Evolutionary conservation across 345 rosid genomes (phyloP).

Genomic region (Orychophragmus violaceus): DNA sequence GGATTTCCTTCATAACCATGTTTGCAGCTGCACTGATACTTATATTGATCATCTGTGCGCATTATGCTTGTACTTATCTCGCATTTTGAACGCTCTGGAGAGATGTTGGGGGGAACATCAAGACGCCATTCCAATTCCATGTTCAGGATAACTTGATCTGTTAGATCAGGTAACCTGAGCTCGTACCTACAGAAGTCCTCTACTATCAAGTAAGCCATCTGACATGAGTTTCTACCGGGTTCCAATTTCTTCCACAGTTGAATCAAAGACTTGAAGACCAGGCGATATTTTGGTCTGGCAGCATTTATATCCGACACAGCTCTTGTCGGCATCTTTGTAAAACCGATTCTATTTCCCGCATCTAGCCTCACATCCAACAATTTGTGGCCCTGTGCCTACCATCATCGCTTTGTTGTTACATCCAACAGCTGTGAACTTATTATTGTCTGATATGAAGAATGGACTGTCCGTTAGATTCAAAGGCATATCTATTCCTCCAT

Average conservation of each 20-base stretch:
- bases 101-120: background rate
- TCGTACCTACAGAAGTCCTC: too few species aligned
- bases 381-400: background rate
- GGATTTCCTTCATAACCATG: slow-evolving; percentile 35
- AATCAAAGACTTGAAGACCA: background rate
- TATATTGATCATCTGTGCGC: too few species aligned
- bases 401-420: slow-evolving; percentile 21
- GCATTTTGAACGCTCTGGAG: too few species aligned
- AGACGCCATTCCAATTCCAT: slow-evolving; percentile 31
- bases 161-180: background rate
- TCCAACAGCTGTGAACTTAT: slow-evolving; percentile 33
- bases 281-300: slow-evolving; percentile 28
- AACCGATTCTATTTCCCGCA: too few species aligned
- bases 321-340: too few species aligned
- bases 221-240: background rate
- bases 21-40: slow-evolving; percentile 23
- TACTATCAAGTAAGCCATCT: background rate
- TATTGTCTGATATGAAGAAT: slow-evolving; percentile 7
- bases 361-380: slow-evolving; percentile 30
- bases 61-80: too few species aligned
- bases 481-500: background rate
- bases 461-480: slow-evolving; percentile 5
- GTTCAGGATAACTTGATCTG: background rate
- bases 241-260: background rate
- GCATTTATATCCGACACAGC: slow-evolving; percentile 37